Evolutionary conservation across 495 filamentous ascomycete genomes (phyloP).

Genomic region (Penicillium macrosclerotiorum): DNA sequence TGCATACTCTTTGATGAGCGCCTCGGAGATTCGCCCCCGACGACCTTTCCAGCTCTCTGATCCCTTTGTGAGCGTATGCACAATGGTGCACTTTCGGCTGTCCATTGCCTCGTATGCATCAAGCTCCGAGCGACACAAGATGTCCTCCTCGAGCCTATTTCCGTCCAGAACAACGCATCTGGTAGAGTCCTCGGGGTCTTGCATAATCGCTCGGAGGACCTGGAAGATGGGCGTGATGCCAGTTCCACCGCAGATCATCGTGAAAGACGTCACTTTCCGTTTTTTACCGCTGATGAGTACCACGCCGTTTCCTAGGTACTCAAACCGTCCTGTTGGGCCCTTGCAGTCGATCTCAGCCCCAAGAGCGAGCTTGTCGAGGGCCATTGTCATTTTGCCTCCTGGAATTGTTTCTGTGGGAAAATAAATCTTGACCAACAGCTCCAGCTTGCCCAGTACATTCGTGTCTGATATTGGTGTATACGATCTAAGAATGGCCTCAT

Average conservation of each 20-base stretch:
- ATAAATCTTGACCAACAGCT: conserved; percentile 86
- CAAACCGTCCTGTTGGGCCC: conserved; percentile 86
- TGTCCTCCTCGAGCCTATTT: conserved; percentile 79
- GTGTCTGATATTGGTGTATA: conserved; percentile 85
- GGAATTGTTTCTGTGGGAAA: conserved; percentile 54
- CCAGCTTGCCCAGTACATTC: conserved; percentile 58
- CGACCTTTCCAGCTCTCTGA: conserved; percentile 67
- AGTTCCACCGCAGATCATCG: conserved; percentile 88
- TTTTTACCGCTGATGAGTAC: conserved; percentile 61
- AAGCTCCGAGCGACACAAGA: conserved; percentile 75
- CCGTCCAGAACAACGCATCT: conserved; percentile 74
- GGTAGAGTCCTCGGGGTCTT: conserved; percentile 55
- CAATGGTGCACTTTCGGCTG: conserved; percentile 56
- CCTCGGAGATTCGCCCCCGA: conserved; percentile 64
- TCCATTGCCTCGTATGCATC: conserved; percentile 57
- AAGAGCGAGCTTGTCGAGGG: conserved; percentile 68
- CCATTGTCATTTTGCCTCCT: conserved; percentile 84
- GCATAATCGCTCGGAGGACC: conserved; percentile 75
- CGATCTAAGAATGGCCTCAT: conserved; percentile 74
- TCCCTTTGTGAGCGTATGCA: conserved; percentile 69
- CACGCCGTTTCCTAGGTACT: conserved; percentile 68
- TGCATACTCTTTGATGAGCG: conserved; percentile 62
- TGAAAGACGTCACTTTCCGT: conserved; percentile 63
- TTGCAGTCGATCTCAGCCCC: conserved; percentile 81
- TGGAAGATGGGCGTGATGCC: conserved; percentile 94